Percentiles rank a stretch among this genome's conserved stretches.
Evolutionary conservation across 495 filamentous ascomycete genomes (phyloP).

Genomic region (Penicillium paxilli): DNA sequence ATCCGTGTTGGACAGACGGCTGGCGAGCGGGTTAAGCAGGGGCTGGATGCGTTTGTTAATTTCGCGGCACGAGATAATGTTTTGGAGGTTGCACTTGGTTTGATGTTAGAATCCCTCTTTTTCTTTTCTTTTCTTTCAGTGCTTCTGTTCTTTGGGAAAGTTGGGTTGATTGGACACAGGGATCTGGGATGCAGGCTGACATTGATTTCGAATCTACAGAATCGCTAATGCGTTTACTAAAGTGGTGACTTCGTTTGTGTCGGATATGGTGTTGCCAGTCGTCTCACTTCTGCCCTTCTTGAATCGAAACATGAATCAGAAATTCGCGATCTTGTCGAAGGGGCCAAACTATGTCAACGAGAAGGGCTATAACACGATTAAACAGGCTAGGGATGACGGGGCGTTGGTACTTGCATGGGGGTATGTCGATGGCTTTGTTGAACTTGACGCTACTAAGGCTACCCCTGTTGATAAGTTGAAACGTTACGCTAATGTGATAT

Average conservation of each 20-base stretch:
- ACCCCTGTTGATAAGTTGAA: too few species aligned
- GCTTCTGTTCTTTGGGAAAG: too few species aligned
- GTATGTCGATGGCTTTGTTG: constrained; percentile 40
- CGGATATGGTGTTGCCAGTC: constrained; percentile 67
- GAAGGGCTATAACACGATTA: constrained; percentile 65
- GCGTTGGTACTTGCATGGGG: constrained; percentile 72
- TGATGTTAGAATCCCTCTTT: constrained; percentile 70
- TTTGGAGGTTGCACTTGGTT: constrained; percentile 71
- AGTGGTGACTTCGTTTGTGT: constrained; percentile 71
- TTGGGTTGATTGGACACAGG: too few species aligned
- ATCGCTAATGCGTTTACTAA: constrained; percentile 72
- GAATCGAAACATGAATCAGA: constrained; percentile 71
- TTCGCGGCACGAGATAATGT: constrained; percentile 76
- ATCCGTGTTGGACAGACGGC: constrained; percentile 32
- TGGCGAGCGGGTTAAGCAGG: constrained; percentile 34
- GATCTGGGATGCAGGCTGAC: background rate
- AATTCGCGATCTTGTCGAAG: constrained; percentile 64
- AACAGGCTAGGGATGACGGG: constrained; percentile 67
- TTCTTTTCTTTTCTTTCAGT: too few species aligned
- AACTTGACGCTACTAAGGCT: too few species aligned
- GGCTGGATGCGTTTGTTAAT: constrained; percentile 64
- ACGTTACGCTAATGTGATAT: too few species aligned
- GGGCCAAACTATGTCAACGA: constrained; percentile 50
- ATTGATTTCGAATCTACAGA: constrained; percentile 37
- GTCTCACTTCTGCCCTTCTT: constrained; percentile 68